Evolutionary conservation across 176 grass and related monocot species (phyloP).

Genomic region (Melocanna baccifera): DNA sequence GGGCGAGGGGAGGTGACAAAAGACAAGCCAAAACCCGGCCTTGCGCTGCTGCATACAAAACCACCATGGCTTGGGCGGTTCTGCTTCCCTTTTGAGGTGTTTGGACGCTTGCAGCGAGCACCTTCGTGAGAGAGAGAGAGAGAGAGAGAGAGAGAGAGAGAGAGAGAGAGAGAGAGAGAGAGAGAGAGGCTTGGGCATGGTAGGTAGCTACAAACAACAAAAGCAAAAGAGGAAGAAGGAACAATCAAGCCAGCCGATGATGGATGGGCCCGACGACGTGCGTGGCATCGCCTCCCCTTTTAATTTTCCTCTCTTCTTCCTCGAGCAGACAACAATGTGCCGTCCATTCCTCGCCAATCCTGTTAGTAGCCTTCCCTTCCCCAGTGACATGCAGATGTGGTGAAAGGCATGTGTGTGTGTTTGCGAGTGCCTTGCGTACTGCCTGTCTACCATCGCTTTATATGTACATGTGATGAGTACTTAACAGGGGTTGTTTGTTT

Average conservation of each 20-base stretch:
- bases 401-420: not conserved
- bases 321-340: not conserved
- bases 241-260: not conserved
- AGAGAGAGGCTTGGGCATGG: not conserved
- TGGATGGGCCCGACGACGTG: not conserved
- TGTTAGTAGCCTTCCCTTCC: not conserved
- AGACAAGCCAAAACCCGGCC: constrained; percentile 31
- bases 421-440: too few relatives aligned
- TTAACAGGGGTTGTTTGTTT: not conserved
- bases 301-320: not conserved
- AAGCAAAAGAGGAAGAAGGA: not conserved
- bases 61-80: not conserved
- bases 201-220: not conserved
- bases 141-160: too few relatives aligned
- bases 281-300: not conserved
- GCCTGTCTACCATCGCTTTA: too few relatives aligned
- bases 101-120: constrained; percentile 19
- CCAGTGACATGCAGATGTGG: too few relatives aligned
- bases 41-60: not conserved
- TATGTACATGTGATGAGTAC: too few relatives aligned
- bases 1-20: not conserved
- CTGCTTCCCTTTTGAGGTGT: not conserved
- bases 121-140: too few relatives aligned
- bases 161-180: not conserved
- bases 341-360: not conserved